Evolutionary conservation across 2,329 filamentous ascomycete genomes (phyloP), one percentile per base, ranked within the genome.

Genomic region (Arthroderma sp.): DNA sequence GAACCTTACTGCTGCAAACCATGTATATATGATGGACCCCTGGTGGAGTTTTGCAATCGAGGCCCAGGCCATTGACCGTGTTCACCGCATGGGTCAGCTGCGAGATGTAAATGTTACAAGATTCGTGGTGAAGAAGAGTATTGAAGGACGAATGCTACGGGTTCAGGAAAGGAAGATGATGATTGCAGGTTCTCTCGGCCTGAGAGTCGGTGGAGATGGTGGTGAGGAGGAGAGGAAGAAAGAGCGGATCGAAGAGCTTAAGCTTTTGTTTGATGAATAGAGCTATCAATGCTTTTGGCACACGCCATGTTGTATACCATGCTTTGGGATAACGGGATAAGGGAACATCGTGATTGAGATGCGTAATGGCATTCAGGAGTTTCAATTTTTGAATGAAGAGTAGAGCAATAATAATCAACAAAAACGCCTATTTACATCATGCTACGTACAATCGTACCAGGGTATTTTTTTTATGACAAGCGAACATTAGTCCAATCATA

Each of bases 31-130:
- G 84, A 96, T 98, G 91, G 91, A 98, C 63, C 91, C 91, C 0
- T 98, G 91, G 91, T 98, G 91, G 91, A 93, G 85, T 59, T 98
- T 89, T 64, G 88, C 91, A 0, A 82, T 96, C 8, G 91, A 98
- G 65, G 86, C 88, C 4, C 91, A 98, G 65, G 91, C 91, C 6
- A 96, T 98, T 57, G 91, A 98, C 67, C 85, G 91, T 1, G 87
- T 98, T 31, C 91, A 98, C 68, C 79, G 91, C 6, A 95, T 98
- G 85, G 91, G 91, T 0, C 91, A 98, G 63, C 80, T 83, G 41
- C 75, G 79, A 10, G 84, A 89, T 56, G 91, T 98, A 1, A 77
- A 79, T 45, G 88, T 98, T 0, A 82, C 82, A 54, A 72, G 91
- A 29, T 96, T 96, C 58, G 83, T 98, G 47, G 84, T 94, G 1